phyloP scores from a whole-genome alignment of 1,284 basidiomycete genomes.

The Moesziomyces sp. region DNA sequence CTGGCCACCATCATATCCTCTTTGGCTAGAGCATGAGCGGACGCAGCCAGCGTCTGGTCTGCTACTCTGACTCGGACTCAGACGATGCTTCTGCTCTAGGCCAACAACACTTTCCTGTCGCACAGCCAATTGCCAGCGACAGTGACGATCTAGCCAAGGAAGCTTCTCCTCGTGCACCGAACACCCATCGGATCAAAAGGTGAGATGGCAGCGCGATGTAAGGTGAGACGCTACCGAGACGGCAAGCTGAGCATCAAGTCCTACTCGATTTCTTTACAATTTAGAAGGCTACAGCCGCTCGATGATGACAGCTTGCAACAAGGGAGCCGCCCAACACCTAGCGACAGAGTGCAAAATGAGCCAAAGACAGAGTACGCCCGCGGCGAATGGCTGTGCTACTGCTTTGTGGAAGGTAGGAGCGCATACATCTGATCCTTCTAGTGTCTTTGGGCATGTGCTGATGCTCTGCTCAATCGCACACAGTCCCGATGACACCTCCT shows the following conservation, averaged over 20 bases:
- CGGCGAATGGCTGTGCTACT: conserved; percentile 54
- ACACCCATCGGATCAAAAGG: conserved; percentile 10
- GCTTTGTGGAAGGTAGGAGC: conserved; percentile 40
- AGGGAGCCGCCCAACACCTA: neutral
- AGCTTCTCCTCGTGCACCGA: too few species aligned
- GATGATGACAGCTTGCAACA: conserved; percentile 12
- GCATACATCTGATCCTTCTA: neutral
- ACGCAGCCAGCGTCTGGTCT: conserved; percentile 16
- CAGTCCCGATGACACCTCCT: neutral
- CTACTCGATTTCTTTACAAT: neutral
- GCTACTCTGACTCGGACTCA: conserved; percentile 26
- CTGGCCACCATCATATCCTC: neutral
- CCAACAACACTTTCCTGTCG: neutral
- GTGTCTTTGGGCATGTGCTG: neutral
- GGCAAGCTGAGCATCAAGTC: neutral
- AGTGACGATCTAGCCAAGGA: too few species aligned
- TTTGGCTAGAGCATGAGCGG: conserved; percentile 13
- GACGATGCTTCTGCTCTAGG: conserved; percentile 1
- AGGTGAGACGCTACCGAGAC: too few species aligned
- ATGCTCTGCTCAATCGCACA: neutral
- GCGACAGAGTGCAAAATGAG: neutral
- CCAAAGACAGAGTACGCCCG: neutral
- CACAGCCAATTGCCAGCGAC: too few species aligned
- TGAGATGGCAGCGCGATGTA: conserved; percentile 1
- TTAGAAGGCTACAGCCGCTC: conserved; percentile 29